phyloP scores from a whole-genome alignment of 192 early-diverging fungal species.

The Podila horticola region DNA sequence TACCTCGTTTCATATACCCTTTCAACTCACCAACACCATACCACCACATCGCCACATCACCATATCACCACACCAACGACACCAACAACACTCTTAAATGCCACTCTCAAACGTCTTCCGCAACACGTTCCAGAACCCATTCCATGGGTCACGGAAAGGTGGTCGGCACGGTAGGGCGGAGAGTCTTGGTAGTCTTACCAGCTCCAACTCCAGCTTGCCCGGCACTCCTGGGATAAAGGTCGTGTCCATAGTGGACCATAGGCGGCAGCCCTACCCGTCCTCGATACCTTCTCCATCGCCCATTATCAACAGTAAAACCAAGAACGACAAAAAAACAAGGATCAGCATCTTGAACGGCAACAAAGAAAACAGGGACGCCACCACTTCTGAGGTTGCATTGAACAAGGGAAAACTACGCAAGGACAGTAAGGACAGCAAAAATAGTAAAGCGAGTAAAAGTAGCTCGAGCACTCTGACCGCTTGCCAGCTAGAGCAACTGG shows the following conservation, averaged over 20 bases:
- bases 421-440: too few relatives aligned
- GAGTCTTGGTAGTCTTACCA: background rate
- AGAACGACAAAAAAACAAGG: background rate
- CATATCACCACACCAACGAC: too few relatives aligned
- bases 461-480: too few relatives aligned
- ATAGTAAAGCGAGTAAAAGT: too few relatives aligned
- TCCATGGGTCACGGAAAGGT: slow-evolving; percentile 19
- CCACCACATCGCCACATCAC: too few relatives aligned
- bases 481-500: too few relatives aligned
- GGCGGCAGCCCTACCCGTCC: background rate
- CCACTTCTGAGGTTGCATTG: too few relatives aligned
- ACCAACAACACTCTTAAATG: slow-evolving; percentile 3
- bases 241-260: background rate
- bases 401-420: too few relatives aligned
- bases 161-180: slow-evolving; percentile 4
- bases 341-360: slow-evolving; percentile 3
- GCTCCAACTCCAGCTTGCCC: slow-evolving; percentile 1
- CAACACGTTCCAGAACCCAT: slow-evolving; percentile 18
- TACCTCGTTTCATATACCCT: too few relatives aligned
- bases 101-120: slow-evolving; percentile 36
- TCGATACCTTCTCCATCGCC: background rate
- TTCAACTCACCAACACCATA: too few relatives aligned
- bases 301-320: background rate
- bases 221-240: background rate
- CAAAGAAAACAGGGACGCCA: background rate